These are phyloP conservation scores for Plasmodium cynomolgi DNA, from an alignment of 169 alveolate genomes.

Conservation along the genomic window DNA sequence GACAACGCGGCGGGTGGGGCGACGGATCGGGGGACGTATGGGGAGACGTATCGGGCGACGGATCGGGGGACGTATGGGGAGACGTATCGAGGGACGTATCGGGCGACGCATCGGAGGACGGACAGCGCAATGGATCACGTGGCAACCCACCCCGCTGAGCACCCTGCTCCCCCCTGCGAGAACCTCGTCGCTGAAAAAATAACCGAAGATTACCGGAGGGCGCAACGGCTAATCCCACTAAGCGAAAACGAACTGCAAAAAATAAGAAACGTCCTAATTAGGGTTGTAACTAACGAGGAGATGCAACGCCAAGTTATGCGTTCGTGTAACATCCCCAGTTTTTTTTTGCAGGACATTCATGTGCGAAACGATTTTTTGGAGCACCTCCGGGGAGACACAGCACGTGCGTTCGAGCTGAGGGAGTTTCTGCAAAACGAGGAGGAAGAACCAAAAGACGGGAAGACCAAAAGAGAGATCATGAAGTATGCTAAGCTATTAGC, in stretches of 20 bases:
- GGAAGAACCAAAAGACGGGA: neutral
- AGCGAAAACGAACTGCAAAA: slow-evolving; percentile 31
- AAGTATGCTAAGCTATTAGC: slow-evolving; percentile 2
- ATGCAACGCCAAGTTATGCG: slow-evolving; percentile 17
- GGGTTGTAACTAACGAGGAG: slow-evolving; percentile 14
- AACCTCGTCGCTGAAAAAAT: slow-evolving; percentile 7
- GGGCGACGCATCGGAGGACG: neutral
- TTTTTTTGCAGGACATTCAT: slow-evolving; percentile 31
- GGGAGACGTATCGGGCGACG: neutral
- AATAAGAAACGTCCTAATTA: slow-evolving; percentile 41
- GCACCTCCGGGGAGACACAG: neutral
- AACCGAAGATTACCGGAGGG: slow-evolving; percentile 35
- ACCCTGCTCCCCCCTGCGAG: neutral
- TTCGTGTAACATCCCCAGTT: slow-evolving; percentile 25
- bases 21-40: neutral
- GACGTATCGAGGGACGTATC: too few species aligned
- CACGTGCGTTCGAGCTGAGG: neutral
- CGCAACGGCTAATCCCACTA: slow-evolving; percentile 19
- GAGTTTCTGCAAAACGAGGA: neutral
- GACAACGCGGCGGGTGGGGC: neutral
- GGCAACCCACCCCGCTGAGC: neutral
- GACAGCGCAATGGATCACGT: neutral
- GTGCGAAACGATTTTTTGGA: slow-evolving; percentile 52
- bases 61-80: too few species aligned
- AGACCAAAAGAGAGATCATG: neutral